Base-by-base conservation (phyloP, 768 basidiomycete species). In the Mycena polygramma region DNA sequence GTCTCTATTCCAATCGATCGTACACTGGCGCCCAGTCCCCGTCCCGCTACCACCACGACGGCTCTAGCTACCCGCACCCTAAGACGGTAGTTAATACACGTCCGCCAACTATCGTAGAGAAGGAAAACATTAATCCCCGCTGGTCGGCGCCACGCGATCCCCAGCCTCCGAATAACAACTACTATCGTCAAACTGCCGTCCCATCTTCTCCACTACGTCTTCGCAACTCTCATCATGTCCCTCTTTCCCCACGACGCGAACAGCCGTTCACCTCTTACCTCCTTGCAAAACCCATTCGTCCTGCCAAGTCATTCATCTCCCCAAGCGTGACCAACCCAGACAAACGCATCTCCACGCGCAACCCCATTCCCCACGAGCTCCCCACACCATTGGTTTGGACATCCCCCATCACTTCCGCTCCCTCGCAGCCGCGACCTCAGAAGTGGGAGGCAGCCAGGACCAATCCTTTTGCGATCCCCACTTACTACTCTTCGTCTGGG, bases 71-170 rank as follows among this genome's bases (percentile, higher is more conserved):
- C 53, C 46, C 54, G 30, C 37, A 53, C 19, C 46, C 65, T 26
- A 35, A 24, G 7, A 46, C 53, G n/a, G 19, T 59, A n/a, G 19
- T 60, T 43, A 35, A 6, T 17, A 22, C 43, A 10, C 68, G n/a
- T 48, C 61, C 63, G 15, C 36, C 63, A 55, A 61, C 64, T 14
- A 57, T 26, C 22, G 61, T 19, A 15, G 67, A 66, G 48, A 73
- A 69, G 43, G 71, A 73, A 57, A 69, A 73, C 45, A 55, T 68
- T 9, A 35, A 66, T 52, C 71, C 67, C 10, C 57, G 7, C 24
- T 43, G 20, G 43, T 52, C 57, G 19, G 37, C 51, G 37, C 26
- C 55, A 11, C 57, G 19, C 52, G 35, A 64, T 20, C 15, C 68
- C 19, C 61, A 43, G 39, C 46, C 58, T 37, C 45, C 39, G 37